Percentiles rank a stretch among this genome's conserved stretches.
Conservation (phyloP, 2,329 filamentous ascomycete species). For the Didymella glomerata region DNA sequence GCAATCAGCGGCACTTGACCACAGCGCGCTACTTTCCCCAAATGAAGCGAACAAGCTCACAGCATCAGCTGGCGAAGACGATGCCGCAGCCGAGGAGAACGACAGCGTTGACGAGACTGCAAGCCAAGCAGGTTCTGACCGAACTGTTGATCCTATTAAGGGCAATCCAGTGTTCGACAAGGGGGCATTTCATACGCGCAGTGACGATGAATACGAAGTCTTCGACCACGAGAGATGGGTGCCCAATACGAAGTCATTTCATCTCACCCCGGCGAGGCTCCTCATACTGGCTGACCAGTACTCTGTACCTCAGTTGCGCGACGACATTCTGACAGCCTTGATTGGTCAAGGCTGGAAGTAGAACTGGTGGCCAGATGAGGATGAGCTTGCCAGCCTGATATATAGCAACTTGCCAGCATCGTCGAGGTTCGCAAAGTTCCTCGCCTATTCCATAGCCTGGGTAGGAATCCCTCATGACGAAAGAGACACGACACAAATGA, state of each 20-base stretch:
- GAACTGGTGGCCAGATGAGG: not conserved
- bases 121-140: too few relatives aligned
- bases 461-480: not conserved
- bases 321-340: not conserved
- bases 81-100: too few relatives aligned
- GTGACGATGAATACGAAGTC: too few relatives aligned
- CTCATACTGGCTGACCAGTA: not conserved
- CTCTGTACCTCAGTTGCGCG: not conserved
- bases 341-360: not conserved
- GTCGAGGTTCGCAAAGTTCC: not conserved
- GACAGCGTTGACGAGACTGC: too few relatives aligned
- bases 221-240: too few relatives aligned
- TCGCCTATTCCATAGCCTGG: not conserved
- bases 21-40: too few relatives aligned
- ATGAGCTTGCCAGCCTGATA: not conserved
- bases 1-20: too few relatives aligned
- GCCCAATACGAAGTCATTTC: not conserved
- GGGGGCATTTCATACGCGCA: too few relatives aligned
- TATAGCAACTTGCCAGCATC: not conserved
- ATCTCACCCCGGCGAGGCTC: not conserved
- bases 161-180: too few relatives aligned
- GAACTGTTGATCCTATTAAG: too few relatives aligned
- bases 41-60: too few relatives aligned
- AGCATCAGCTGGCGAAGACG: too few relatives aligned
- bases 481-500: not conserved